Evolutionary conservation across 2,329 filamentous ascomycete genomes (phyloP).

Genomic region (Dothideomycetes sp.): DNA sequence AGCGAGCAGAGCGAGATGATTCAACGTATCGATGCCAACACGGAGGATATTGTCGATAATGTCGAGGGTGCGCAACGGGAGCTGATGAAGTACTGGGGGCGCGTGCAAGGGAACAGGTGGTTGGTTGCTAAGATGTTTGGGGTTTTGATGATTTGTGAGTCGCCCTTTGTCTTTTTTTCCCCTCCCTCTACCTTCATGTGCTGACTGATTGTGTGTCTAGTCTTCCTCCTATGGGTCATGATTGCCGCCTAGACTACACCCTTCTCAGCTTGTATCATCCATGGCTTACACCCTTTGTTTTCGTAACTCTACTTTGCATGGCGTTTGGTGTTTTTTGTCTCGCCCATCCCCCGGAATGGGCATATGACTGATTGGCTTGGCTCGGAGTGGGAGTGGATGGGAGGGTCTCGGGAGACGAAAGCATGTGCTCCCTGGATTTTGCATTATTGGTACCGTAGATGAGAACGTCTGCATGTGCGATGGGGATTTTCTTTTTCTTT

Average conservation of each 20-base stretch:
- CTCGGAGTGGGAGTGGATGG: no score
- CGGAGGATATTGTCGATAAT: slow-evolving; percentile 95
- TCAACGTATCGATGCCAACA: slow-evolving; percentile 92
- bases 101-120: slow-evolving; percentile 92
- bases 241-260: slow-evolving; percentile 17
- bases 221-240: slow-evolving; percentile 26
- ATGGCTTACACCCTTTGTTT: no score
- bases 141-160: slow-evolving; percentile 79
- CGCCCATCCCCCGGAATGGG: no score
- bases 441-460: no score
- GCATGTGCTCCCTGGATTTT: no score
- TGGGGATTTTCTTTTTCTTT: no score
- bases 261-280: not conserved
- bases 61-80: slow-evolving; percentile 94
- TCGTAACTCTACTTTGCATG: not conserved
- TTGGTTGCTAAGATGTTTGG: slow-evolving; percentile 76
- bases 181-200: slow-evolving; percentile 1
- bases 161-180: slow-evolving; percentile 10
- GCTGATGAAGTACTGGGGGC: slow-evolving; percentile 90
- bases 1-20: slow-evolving; percentile 97
- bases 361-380: no score
- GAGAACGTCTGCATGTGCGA: no score
- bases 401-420: no score
- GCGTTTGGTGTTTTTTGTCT: not conserved
- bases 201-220: slow-evolving; percentile 3